Base-by-base conservation (phyloP, 352 stramenopile genomes). In the Ophiocytium majus region DNA sequence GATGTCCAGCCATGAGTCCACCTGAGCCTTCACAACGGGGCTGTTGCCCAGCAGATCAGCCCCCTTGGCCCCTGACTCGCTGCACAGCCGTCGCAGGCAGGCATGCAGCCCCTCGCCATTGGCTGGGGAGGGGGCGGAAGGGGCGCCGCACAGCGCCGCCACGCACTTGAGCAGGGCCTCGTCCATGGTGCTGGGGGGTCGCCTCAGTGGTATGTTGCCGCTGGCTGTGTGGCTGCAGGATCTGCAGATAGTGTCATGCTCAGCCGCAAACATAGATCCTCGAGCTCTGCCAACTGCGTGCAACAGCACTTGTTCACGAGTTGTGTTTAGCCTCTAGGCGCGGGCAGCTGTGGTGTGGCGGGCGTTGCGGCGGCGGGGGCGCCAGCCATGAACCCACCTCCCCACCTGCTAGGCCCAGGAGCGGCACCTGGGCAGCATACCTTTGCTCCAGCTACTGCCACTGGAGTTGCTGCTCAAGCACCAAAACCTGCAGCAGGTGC, bases 1-100 rank as follows among this genome's bases (percentile, higher is more conserved):
- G 37, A 86, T 83, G 31, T 83, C 83, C 49, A 86, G 50, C 83
- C 83, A 86, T 35, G 83, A 86, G 63, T 86, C 83, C 31, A 86
- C 76, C 76, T 86, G 49, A 10, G 63, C 34, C 66, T 50, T 81
- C 43, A 57, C 5, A 5, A 57, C 5, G 14, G 43, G 43, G 43
- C 43, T 57, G 14, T 14, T 57, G 43, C 43, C 43, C 14, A 57
- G 43, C 43, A 57, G 43, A 57, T 5, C 14, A 5, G 43, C 43
- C 14, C 43, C 43, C 43, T 57, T 57, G 5, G 43, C 5, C 5
- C 43, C 43, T 14, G 43, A 5, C 14, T 57, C 43, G 43, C 43
- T 57, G 43, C 43, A 57, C 43, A 57, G 43, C 14, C 14, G 43
- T 5, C 43, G 43, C 14, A 57, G n/a, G n/a, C n/a, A 57, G 14